Percentiles rank a stretch among this genome's conserved stretches.
Conservation (phyloP, 2,329 filamentous ascomycete species). For the Colletotrichum sublineola region DNA sequence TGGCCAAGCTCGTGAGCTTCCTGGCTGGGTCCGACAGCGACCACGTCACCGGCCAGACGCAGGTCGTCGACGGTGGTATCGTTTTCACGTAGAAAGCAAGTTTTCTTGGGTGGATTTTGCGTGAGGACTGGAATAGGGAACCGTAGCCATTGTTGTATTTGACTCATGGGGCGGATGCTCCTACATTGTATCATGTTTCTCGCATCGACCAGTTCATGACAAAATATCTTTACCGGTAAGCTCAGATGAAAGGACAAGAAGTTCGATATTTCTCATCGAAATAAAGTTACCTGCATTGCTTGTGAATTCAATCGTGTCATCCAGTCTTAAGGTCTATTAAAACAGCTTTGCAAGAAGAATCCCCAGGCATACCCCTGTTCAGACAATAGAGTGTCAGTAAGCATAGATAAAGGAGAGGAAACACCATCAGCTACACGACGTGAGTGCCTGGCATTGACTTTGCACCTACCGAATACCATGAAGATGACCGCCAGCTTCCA, state of each 20-base stretch:
- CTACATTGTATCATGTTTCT: background rate
- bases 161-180: background rate
- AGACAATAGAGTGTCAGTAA: background rate
- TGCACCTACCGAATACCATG: background rate
- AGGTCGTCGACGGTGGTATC: conserved; percentile 70
- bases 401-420: background rate
- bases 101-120: background rate
- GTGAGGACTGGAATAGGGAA: background rate
- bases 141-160: no score
- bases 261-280: no score
- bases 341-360: background rate
- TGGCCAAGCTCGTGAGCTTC: conserved; percentile 73
- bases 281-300: no score
- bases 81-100: conserved; percentile 16
- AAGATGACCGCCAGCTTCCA: background rate
- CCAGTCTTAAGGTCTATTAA: background rate
- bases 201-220: background rate
- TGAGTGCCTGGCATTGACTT: background rate
- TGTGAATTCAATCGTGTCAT: no score
- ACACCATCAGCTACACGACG: background rate
- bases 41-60: conserved; percentile 75
- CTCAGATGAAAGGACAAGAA: background rate
- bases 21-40: conserved; percentile 70
- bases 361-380: background rate
- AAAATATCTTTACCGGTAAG: background rate